A percentile compares a stretch with the other conserved stretches of the same genome.
Conservation (phyloP, 805 yeast genomes). For the Teunomyces cretensis region DNA sequence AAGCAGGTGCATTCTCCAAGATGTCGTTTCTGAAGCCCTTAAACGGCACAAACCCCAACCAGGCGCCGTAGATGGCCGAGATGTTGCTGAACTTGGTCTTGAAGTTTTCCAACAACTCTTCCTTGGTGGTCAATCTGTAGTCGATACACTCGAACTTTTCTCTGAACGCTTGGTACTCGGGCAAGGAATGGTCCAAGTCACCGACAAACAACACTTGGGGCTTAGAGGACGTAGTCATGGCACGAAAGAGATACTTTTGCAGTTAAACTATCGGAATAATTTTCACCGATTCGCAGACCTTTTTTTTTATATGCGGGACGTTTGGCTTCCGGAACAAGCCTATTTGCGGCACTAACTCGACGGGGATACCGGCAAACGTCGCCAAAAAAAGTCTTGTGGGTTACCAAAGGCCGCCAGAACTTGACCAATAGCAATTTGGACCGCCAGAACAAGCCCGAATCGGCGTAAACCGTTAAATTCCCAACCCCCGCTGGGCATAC, state of each 20-base stretch:
- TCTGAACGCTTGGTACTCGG: constrained; percentile 46
- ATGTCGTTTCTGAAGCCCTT: constrained; percentile 52
- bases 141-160: constrained; percentile 36
- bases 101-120: constrained; percentile 42
- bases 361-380: no score
- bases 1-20: constrained; percentile 43
- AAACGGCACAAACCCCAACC: constrained; percentile 51
- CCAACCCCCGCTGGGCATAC: background rate
- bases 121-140: constrained; percentile 43
- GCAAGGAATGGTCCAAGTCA: constrained; percentile 46
- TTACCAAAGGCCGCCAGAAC: no score
- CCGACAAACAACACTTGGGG: constrained; percentile 49
- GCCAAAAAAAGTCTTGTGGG: no score
- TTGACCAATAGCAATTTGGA: no score
- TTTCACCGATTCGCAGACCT: background rate
- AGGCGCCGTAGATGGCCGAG: constrained; percentile 58
- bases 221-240: constrained; percentile 14
- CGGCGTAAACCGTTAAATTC: no score
- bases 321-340: background rate
- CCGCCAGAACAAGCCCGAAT: no score
- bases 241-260: background rate
- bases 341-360: no score
- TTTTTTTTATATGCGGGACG: background rate
- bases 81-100: constrained; percentile 40
- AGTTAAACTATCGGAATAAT: background rate